Evolutionary conservation across 73 alveolate species (phyloP).

Genomic region (Tetrahymena malaccensis): DNA sequence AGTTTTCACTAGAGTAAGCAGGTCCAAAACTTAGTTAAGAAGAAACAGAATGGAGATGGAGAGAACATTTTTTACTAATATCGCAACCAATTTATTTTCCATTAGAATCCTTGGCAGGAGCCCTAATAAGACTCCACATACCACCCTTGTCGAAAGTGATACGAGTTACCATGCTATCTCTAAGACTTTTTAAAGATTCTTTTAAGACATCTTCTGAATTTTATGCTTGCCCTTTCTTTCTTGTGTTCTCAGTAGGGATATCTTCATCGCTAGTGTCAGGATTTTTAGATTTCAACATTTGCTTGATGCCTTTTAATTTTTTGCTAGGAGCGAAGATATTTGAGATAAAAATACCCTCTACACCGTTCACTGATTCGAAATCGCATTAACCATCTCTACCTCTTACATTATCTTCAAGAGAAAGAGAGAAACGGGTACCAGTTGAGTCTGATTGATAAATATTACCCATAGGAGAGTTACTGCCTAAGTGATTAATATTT

Average conservation of each 20-base stretch:
- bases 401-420: slow-evolving; percentile 67
- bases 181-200: slow-evolving; percentile 16
- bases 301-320: slow-evolving; percentile 32
- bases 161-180: slow-evolving; percentile 11
- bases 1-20: slow-evolving; percentile 63
- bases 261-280: slow-evolving; percentile 9
- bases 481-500: slow-evolving; percentile 58
- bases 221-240: not conserved
- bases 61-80: slow-evolving; percentile 64
- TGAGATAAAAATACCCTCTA: slow-evolving; percentile 78
- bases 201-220: slow-evolving; percentile 5
- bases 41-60: slow-evolving; percentile 79
- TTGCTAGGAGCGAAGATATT: slow-evolving; percentile 49
- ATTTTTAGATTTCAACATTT: slow-evolving; percentile 15
- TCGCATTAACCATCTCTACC: slow-evolving; percentile 64
- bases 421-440: slow-evolving; percentile 66
- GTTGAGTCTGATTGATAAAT: slow-evolving; percentile 70
- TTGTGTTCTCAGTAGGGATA: not conserved
- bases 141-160: slow-evolving; percentile 89
- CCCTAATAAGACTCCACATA: slow-evolving; percentile 57
- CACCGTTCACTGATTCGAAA: slow-evolving; percentile 65
- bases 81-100: slow-evolving; percentile 52
- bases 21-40: slow-evolving; percentile 59
- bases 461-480: slow-evolving; percentile 57
- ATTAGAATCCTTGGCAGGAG: slow-evolving; percentile 54